Evolutionary conservation across 345 rosid species (phyloP).

Genomic region (Bruguiera parviflora): DNA sequence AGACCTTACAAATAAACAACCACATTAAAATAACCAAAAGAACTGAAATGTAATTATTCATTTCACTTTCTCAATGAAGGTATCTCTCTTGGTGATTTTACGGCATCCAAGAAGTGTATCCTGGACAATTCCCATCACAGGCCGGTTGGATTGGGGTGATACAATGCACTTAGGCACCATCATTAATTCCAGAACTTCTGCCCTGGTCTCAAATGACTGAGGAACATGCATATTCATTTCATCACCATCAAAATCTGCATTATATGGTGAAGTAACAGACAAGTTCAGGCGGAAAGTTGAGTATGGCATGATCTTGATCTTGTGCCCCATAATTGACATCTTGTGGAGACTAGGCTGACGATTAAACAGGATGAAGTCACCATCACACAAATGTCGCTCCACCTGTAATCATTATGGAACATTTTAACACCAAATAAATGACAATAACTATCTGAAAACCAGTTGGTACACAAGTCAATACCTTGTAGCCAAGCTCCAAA

Average conservation of each 20-base stretch:
- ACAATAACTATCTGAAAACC: constrained; percentile 1
- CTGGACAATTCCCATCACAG: constrained; percentile 99
- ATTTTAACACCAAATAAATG: neutral
- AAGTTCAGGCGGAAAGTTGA: constrained; percentile 90
- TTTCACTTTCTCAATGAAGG: constrained; percentile 91
- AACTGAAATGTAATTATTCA: neutral
- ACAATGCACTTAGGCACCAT: constrained; percentile 99
- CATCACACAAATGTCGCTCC: constrained; percentile 91
- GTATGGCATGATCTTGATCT: constrained; percentile 95
- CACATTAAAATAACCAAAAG: neutral
- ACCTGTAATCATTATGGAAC: constrained; percentile 49
- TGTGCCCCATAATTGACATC: constrained; percentile 98
- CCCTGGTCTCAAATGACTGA: constrained; percentile 94
- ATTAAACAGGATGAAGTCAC: constrained; percentile 87
- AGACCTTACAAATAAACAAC: neutral
- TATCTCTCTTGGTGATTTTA: constrained; percentile 94
- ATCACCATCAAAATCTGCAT: constrained; percentile 99
- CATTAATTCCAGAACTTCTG: constrained; percentile 95
- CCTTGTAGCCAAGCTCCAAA: constrained; percentile 97
- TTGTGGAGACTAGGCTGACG: constrained; percentile 99
- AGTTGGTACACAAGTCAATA: constrained; percentile 9
- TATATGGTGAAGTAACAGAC: constrained; percentile 95
- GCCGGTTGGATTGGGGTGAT: constrained; percentile 93
- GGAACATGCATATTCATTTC: constrained; percentile 99
- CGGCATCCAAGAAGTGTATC: constrained; percentile 96